Base-by-base conservation (phyloP, 148 eudicot genomes). In the Bassia scoparia region DNA sequence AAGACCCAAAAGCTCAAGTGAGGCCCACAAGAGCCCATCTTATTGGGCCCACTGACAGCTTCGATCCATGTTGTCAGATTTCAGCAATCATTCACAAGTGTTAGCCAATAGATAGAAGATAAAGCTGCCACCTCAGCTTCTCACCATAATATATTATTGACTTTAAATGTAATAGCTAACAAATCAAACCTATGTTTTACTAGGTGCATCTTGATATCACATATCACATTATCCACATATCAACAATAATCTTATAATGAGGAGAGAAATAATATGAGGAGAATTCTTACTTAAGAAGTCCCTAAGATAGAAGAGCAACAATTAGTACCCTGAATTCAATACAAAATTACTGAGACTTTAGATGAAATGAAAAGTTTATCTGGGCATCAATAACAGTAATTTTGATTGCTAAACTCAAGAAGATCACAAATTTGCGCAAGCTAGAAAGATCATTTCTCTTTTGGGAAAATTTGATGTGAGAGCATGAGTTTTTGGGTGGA, bases 91-190 rank as follows among this genome's bases (percentile, higher is more conserved):
- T 2, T 11, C 35, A 0, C n/a, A 13, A 53, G 44, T 9, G 34
- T 31, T 55, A 71, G 24, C 87, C 85, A 82, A 77, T 82, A 37
- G 67, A 61, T 66, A 80, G 66, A 83, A 55, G 88, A 85, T 85
- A 82, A n/a, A 80, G 85, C 62, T 72, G 82, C 81, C 82, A 82
- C 78, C 17, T 62, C 21, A 8, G 0, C 67, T 3, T n/a, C 38
- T 14, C 61, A 58, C 26, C 44, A 58, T 58, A 18, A 58, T 23
- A 27, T 30, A 34, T 35, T 18, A 62, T 18, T 18, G 67, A 62
- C 67, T 18, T 60, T 62, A 41, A 11, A 41, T n/a, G n/a, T n/a
- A 41, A 41, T 8, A 41, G 46, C 46, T n/a, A 41, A 8, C 1
- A 41, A 41, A 41, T 8, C 5, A 37, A 37, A 8, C 1, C 46